Base-by-base conservation (phyloP, 1,284 basidiomycete genomes). In the Cystobasidium pallidum region DNA sequence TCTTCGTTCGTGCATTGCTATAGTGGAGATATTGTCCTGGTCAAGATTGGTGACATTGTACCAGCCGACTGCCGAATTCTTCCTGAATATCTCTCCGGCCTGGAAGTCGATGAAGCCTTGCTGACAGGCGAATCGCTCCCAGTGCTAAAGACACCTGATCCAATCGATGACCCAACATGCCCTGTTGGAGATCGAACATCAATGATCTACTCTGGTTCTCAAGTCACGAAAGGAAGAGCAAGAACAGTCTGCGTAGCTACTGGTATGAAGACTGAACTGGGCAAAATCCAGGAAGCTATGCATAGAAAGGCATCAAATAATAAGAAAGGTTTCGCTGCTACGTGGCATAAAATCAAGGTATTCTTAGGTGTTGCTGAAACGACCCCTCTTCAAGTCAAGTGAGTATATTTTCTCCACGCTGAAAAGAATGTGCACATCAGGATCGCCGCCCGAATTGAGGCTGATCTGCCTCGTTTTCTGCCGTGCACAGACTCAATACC, bases 51-150 rank as follows among this genome's bases (percentile, higher is more conserved):
- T 24, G 86, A 88, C 77, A 85, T 87, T 57, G 84, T 88, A 6
- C 86, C 87, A 10, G 86, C 87, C 55, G 87, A 88, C 77, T 83
- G 85, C 49, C 79, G 86, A 62, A 77, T 83, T 7, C 77, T 85
- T 34, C 81, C 82, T 3, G 82, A 81, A 2, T 77, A 79, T 70
- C 75, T 80, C 26, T 80, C 80, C 58, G 85, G 86, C 76, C 80
- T 88, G 47, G 86, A 87, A 77, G 80, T 85, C 21, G 88, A 88
- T 73, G 88, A 89, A 78, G 86, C 87, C 3, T 83, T 89, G 39
- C 82, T 90, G n/a, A 89, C 88, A 1, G 88, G 88, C 62, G 87
- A 88, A 78, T 85, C 84, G 13, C 79, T 89, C 19, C 88, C 88
- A 72, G 87, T 89, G 15, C 80, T 82, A 34, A 90, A 90, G 80